Evolutionary conservation across 2,329 filamentous ascomycete species (phyloP).

Genomic region (Verticillium nubilum): DNA sequence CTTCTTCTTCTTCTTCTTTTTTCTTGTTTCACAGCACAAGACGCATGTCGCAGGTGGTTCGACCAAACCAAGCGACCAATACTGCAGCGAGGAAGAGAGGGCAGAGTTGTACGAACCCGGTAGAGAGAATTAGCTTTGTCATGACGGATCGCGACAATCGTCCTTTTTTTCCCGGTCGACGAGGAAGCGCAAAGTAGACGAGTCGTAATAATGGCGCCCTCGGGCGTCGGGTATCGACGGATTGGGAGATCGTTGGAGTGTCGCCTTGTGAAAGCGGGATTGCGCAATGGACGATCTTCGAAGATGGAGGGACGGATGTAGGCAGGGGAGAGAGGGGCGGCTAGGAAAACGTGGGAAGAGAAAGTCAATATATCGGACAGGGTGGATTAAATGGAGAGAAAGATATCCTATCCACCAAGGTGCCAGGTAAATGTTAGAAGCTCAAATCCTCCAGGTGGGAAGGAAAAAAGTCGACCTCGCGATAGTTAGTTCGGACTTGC

Average conservation of each 20-base stretch:
- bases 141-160: conserved; percentile 27
- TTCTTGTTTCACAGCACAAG: too few relatives aligned
- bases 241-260: neutral
- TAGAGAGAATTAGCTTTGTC: conserved; percentile 81
- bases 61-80: conserved; percentile 11
- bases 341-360: neutral
- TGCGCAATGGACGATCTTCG: neutral
- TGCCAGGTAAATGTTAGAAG: neutral
- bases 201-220: neutral
- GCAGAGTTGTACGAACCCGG: conserved; percentile 56
- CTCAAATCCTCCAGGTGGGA: neutral
- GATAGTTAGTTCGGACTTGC: neutral
- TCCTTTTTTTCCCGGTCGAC: neutral
- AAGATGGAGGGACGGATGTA: neutral
- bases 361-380: neutral
- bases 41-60: neutral
- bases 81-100: conserved; percentile 1
- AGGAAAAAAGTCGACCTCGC: neutral
- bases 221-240: neutral
- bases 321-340: too few relatives aligned
- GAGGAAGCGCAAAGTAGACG: neutral
- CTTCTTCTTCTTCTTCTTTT: neutral
- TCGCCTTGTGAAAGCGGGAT: neutral
- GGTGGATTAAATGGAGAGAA: neutral
- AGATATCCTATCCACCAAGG: neutral